These are phyloP conservation scores for Cyclotella baltica DNA, from an alignment of 108 stramenopile genomes.

Conservation along the genomic window DNA sequence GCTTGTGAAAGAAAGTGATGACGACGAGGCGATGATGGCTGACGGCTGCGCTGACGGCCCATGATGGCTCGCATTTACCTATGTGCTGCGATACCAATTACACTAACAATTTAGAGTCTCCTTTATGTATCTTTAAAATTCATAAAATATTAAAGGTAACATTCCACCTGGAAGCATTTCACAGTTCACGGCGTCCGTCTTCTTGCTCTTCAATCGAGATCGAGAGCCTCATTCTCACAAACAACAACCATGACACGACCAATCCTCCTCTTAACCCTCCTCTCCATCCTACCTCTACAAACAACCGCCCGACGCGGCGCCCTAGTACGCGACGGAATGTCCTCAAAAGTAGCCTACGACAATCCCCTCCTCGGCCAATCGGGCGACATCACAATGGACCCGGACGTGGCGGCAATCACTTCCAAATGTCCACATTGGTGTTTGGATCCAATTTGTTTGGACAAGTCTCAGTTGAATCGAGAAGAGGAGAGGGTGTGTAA, in stretches of 20 bases:
- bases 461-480: neutral
- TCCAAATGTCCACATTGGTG: conserved; percentile 37
- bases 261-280: conserved; percentile 17
- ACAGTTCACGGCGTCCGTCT: neutral
- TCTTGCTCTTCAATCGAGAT: neutral
- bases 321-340: conserved; percentile 48
- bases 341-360: conserved; percentile 47
- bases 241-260: neutral
- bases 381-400: conserved; percentile 47
- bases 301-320: conserved; percentile 42
- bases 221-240: neutral
- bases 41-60: too few relatives aligned
- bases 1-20: neutral
- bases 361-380: conserved; percentile 39
- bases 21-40: too few relatives aligned
- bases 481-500: neutral
- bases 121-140: too few relatives aligned
- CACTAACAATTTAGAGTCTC: neutral
- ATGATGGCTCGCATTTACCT: too few relatives aligned
- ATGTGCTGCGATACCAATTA: neutral
- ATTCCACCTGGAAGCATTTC: conserved; percentile 11
- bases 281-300: neutral
- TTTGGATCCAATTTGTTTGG: conserved; percentile 30
- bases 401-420: conserved; percentile 40
- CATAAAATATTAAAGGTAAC: neutral